A percentile compares a stretch with the other conserved stretches of the same genome.
These are phyloP conservation scores for Lojkania enalia DNA, from an alignment of 2,329 filamentous ascomycete species.

Conservation along the genomic window DNA sequence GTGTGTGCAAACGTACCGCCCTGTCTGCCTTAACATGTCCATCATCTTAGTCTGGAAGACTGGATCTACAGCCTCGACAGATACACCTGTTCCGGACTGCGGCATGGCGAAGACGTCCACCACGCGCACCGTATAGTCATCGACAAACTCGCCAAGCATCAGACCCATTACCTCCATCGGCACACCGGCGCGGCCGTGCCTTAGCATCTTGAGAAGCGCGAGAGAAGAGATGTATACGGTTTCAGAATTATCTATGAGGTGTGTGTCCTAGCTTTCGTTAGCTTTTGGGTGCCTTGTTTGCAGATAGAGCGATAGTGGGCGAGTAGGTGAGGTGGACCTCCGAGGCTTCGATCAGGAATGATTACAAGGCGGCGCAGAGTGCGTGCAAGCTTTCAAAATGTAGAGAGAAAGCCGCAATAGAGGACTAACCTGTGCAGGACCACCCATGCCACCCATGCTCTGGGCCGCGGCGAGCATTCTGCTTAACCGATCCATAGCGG, in stretches of 20 bases:
- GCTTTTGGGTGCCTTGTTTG: slow-evolving; percentile 6
- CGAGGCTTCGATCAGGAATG: too few relatives aligned
- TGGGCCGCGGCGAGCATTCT: slow-evolving; percentile 79
- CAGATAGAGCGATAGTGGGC: background rate
- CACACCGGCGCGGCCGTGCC: slow-evolving; percentile 94
- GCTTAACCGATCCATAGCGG: slow-evolving; percentile 84
- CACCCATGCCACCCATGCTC: slow-evolving; percentile 66
- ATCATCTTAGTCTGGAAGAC: slow-evolving; percentile 99
- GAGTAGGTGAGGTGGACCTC: background rate
- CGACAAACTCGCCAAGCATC: slow-evolving; percentile 98
- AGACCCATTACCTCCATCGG: slow-evolving; percentile 99
- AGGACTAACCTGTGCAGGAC: slow-evolving; percentile 62
- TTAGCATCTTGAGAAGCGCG: slow-evolving; percentile 96
- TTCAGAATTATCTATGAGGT: slow-evolving; percentile 97
- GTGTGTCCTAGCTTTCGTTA: slow-evolving; percentile 70
- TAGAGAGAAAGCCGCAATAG: background rate
- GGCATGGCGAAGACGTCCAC: slow-evolving; percentile 99
- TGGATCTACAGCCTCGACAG: slow-evolving; percentile 95
- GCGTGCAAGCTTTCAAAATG: slow-evolving; percentile 5
- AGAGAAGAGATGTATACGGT: slow-evolving; percentile 99
- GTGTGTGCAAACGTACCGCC: slow-evolving; percentile 66
- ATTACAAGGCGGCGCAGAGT: background rate
- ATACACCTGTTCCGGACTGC: slow-evolving; percentile 96
- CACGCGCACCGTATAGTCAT: slow-evolving; percentile 97
- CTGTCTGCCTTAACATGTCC: slow-evolving; percentile 98